Conservation (phyloP, 1,284 basidiomycete genomes). For the Anthracocystis panici-leucophaei region DNA sequence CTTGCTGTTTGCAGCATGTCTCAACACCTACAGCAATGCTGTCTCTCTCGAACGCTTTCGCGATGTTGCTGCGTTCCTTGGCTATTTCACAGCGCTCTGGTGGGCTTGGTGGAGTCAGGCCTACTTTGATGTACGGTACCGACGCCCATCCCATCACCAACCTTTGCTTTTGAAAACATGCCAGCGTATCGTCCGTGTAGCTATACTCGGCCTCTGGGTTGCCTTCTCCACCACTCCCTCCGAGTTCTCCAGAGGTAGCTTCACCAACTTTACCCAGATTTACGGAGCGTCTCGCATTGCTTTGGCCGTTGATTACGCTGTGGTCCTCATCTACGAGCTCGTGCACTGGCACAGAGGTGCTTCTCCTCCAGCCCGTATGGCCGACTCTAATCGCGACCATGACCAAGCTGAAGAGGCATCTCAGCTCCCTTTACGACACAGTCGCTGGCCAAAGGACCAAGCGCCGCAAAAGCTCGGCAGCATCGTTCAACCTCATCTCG, state of each 20-base stretch:
- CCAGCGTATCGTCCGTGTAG: slow-evolving; percentile 37
- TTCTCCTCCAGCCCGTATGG: background rate
- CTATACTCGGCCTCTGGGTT: slow-evolving; percentile 44
- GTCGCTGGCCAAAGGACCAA: background rate
- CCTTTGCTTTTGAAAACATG: slow-evolving; percentile 29
- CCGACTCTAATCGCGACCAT: background rate
- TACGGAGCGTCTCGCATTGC: slow-evolving; percentile 35
- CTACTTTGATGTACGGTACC: slow-evolving; percentile 49
- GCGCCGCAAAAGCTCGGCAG: background rate
- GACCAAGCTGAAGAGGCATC: background rate
- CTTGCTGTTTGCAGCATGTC: slow-evolving; percentile 44
- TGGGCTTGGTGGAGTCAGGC: slow-evolving; percentile 53
- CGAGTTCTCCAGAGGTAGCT: slow-evolving; percentile 45
- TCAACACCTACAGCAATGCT: slow-evolving; percentile 44
- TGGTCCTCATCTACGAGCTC: slow-evolving; percentile 20
- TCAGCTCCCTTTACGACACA: background rate
- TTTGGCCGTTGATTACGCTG: slow-evolving; percentile 24
- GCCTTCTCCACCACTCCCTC: slow-evolving; percentile 49
- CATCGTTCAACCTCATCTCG: slow-evolving; percentile 20
- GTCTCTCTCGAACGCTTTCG: slow-evolving; percentile 33
- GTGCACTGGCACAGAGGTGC: slow-evolving; percentile 10
- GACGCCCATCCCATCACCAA: slow-evolving; percentile 16
- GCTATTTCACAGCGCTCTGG: slow-evolving; percentile 47
- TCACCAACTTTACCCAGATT: slow-evolving; percentile 47
- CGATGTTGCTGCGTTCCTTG: slow-evolving; percentile 41